Evolutionary conservation across 768 basidiomycete genomes (phyloP).

Genomic region (Mycena leptocephala): DNA sequence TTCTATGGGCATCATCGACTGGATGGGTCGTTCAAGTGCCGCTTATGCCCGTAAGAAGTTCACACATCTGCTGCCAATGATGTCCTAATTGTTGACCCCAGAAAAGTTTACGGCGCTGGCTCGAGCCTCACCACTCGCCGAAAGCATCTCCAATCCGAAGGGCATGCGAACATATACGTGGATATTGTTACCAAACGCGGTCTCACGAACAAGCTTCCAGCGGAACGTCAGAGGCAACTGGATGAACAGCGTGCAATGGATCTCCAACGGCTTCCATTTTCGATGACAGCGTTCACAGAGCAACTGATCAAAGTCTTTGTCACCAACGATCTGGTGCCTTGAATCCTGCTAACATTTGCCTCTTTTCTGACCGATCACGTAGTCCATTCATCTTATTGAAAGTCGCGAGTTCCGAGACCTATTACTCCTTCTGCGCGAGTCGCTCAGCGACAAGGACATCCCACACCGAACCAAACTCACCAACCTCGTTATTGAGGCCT

Average conservation of each 20-base stretch:
- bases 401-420: background rate
- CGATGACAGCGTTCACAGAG: slow-evolving; percentile 2
- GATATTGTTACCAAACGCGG: background rate
- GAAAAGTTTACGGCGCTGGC: background rate
- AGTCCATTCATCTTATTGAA: background rate
- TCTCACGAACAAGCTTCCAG: background rate
- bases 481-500: background rate
- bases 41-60: background rate
- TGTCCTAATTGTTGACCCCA: background rate
- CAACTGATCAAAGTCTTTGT: slow-evolving; percentile 10
- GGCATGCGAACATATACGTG: background rate
- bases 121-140: slow-evolving; percentile 5
- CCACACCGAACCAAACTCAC: background rate
- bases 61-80: background rate
- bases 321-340: background rate
- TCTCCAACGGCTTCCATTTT: slow-evolving; percentile 14
- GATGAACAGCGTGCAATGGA: background rate
- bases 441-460: background rate
- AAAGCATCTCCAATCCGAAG: background rate
- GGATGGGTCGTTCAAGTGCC: slow-evolving; percentile 4
- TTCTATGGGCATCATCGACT: background rate
- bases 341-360: no score
- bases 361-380: background rate
- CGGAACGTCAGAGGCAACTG: slow-evolving; percentile 7
- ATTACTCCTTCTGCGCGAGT: background rate